A percentile compares a stretch with the other conserved stretches of the same genome.
Evolutionary conservation across 805 yeast species (phyloP).

Genomic region (Candida broadrunensis): DNA sequence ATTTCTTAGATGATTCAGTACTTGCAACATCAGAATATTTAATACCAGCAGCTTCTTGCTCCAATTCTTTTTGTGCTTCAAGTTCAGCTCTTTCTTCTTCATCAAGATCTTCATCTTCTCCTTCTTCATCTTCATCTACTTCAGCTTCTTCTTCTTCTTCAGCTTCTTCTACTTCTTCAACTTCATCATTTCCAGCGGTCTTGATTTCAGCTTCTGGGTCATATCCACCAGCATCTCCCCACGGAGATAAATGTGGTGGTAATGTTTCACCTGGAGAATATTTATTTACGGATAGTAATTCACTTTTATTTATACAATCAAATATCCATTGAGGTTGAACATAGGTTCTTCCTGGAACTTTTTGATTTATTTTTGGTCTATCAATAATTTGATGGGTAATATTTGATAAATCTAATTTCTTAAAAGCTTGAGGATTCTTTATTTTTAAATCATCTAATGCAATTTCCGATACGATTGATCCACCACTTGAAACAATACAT

Average conservation of each 20-base stretch:
- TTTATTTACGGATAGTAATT: constrained; percentile 69
- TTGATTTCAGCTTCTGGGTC: constrained; percentile 65
- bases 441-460: constrained; percentile 72
- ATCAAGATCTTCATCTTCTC: constrained; percentile 44
- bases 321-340: constrained; percentile 98
- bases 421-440: constrained; percentile 42
- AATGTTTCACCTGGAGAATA: constrained; percentile 93
- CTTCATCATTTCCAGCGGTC: constrained; percentile 30
- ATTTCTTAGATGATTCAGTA: constrained; percentile 27
- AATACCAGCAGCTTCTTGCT: constrained; percentile 76
- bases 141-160: constrained; percentile 51
- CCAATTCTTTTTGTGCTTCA: constrained; percentile 84
- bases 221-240: constrained; percentile 95
- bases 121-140: constrained; percentile 49
- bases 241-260: constrained; percentile 97
- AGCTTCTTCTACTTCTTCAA: constrained; percentile 43
- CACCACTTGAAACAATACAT: constrained; percentile 82
- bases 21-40: constrained; percentile 56
- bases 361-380: constrained; percentile 75
- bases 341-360: constrained; percentile 89
- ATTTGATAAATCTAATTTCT: constrained; percentile 55
- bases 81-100: constrained; percentile 55
- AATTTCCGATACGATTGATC: constrained; percentile 79
- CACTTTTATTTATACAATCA: constrained; percentile 79
- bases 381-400: constrained; percentile 94